Evolutionary conservation across 1,284 basidiomycete genomes (phyloP).

Genomic region (Pterulicium gracile): DNA sequence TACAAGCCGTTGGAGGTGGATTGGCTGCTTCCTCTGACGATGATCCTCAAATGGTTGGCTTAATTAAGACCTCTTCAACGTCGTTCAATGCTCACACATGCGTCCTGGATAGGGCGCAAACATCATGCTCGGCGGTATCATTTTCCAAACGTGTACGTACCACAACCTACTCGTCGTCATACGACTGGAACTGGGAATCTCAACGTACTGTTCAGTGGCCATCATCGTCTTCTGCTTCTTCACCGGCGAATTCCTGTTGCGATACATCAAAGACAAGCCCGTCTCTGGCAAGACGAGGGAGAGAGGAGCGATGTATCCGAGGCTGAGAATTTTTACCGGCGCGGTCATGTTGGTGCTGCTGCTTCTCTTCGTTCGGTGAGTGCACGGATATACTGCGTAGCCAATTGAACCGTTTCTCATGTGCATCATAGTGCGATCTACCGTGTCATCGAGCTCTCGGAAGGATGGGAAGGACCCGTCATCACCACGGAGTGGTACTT

Average conservation of each 20-base stretch:
- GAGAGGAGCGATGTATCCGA: neutral
- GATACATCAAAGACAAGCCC: slow-evolving; percentile 10
- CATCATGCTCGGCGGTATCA: slow-evolving; percentile 37
- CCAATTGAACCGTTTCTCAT: too few relatives aligned
- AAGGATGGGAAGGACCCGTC: slow-evolving; percentile 10
- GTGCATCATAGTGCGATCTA: slow-evolving; percentile 4
- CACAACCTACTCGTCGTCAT: slow-evolving; percentile 5
- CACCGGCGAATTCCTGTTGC: slow-evolving; percentile 12
- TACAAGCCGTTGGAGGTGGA: slow-evolving; percentile 37
- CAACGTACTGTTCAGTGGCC: too few relatives aligned
- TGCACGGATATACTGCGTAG: slow-evolving; percentile 4
- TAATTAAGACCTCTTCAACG: too few relatives aligned
- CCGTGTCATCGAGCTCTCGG: slow-evolving; percentile 9
- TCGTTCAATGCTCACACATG: too few relatives aligned
- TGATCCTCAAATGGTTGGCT: too few relatives aligned
- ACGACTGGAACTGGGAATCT: too few relatives aligned
- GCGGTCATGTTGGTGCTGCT: slow-evolving; percentile 9
- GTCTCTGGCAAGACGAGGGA: slow-evolving; percentile 6
- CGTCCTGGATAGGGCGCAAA: slow-evolving; percentile 21
- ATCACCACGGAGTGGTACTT: slow-evolving; percentile 12
- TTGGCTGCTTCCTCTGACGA: slow-evolving; percentile 26
- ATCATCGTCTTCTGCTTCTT: slow-evolving; percentile 12
- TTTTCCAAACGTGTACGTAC: slow-evolving; percentile 30
- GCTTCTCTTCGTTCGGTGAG: slow-evolving; percentile 11
- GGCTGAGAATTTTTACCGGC: slow-evolving; percentile 7